Conservation (phyloP, 331 rosid species). For the Erythrophleum ivorense region DNA sequence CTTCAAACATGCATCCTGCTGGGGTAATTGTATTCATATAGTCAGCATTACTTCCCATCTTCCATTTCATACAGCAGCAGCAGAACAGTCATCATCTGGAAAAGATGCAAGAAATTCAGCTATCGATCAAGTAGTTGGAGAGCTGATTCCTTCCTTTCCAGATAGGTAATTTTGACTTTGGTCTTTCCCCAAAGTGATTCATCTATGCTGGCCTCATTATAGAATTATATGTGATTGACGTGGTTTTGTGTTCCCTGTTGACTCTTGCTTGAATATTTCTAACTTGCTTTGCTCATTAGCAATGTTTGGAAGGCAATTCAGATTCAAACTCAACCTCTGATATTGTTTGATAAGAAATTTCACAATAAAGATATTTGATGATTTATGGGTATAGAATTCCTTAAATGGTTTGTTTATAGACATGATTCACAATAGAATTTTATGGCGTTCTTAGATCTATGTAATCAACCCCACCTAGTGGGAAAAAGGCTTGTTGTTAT, state of each 20-base stretch:
- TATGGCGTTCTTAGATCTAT: too few relatives aligned
- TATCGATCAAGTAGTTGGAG: slow-evolving; percentile 50
- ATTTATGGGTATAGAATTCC: neutral
- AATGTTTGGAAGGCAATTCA: slow-evolving; percentile 17
- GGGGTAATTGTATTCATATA: neutral
- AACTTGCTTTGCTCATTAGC: slow-evolving; percentile 26
- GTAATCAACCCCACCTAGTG: too few relatives aligned
- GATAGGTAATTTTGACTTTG: slow-evolving; percentile 56
- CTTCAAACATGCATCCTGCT: neutral
- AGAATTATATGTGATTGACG: neutral
- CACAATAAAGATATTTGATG: neutral
- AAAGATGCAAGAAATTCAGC: slow-evolving; percentile 36
- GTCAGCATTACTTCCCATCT: slow-evolving; percentile 21
- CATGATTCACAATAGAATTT: too few relatives aligned
- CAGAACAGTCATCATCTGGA: slow-evolving; percentile 39
- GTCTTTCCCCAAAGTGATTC: neutral
- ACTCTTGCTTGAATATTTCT: slow-evolving; percentile 8
- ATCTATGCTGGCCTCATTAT: slow-evolving; percentile 3
- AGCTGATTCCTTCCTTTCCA: slow-evolving; percentile 69
- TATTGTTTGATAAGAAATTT: neutral
- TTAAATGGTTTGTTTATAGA: too few relatives aligned
- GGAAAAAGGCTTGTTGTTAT: too few relatives aligned
- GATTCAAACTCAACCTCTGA: neutral
- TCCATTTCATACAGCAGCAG: slow-evolving; percentile 42
- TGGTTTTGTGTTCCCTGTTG: slow-evolving; percentile 23